These are phyloP conservation scores for Cryoendolithus antarcticus DNA, from an alignment of 2,329 filamentous ascomycete species.

Conservation along the genomic window DNA sequence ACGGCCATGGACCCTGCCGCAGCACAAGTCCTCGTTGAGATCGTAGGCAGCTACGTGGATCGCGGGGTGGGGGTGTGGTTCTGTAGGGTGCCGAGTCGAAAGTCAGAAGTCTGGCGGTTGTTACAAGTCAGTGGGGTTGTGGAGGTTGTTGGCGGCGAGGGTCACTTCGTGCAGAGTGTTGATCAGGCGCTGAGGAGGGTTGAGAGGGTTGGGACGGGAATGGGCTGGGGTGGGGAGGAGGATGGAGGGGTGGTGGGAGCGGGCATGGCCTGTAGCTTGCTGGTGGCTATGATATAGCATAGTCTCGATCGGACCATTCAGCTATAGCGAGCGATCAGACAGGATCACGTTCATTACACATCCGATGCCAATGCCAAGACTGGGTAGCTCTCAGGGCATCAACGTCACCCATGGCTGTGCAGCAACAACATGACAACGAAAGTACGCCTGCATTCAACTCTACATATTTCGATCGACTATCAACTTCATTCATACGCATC, in stretches of 20 bases:
- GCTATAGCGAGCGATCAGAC: no score
- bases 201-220: slow-evolving; percentile 49
- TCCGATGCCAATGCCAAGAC: no score
- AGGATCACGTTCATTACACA: no score
- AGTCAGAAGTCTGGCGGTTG: slow-evolving; percentile 52
- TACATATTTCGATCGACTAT: no score
- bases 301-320: no score
- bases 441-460: no score
- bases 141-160: slow-evolving; percentile 62
- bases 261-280: no score
- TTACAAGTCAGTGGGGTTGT: slow-evolving; percentile 77
- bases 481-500: no score
- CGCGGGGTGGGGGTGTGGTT: slow-evolving; percentile 69
- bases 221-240: not conserved
- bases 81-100: slow-evolving; percentile 39
- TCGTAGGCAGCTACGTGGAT: slow-evolving; percentile 68
- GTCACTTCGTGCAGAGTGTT: slow-evolving; percentile 71
- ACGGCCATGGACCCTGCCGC: slow-evolving; percentile 88
- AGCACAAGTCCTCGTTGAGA: slow-evolving; percentile 81
- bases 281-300: no score
- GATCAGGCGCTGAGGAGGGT: slow-evolving; percentile 72
- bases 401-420: no score
- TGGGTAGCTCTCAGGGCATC: no score
- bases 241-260: not conserved
- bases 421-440: no score